Evolutionary conservation across 805 yeast species (phyloP).

Genomic region (Candida coquimbonensis): DNA sequence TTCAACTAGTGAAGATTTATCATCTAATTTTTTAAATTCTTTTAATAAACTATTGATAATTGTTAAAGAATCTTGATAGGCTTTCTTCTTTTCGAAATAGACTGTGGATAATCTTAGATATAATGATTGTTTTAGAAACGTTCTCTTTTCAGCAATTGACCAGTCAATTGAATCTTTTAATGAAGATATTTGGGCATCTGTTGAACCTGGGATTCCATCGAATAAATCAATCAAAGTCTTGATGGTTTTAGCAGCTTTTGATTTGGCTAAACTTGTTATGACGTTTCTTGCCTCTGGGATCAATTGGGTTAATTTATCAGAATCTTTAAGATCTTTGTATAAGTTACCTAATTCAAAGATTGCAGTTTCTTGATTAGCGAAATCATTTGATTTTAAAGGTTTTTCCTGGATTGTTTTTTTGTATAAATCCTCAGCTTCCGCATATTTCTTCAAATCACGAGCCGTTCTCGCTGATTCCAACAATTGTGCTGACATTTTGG

Average conservation of each 20-base stretch:
- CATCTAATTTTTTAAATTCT: constrained; percentile 92
- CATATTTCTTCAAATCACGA: constrained; percentile 39
- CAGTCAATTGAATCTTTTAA: constrained; percentile 80
- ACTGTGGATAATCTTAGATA: constrained; percentile 77
- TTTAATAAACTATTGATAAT: constrained; percentile 65
- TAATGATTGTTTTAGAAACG: constrained; percentile 82
- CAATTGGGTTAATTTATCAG: constrained; percentile 49
- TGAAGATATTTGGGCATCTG: constrained; percentile 65
- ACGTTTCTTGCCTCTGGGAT: constrained; percentile 61
- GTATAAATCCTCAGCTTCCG: constrained; percentile 56
- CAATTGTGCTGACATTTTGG: constrained; percentile 17
- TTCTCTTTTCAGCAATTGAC: constrained; percentile 77
- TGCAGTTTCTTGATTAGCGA: constrained; percentile 23
- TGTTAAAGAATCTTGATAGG: constrained; percentile 62
- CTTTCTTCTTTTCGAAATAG: constrained; percentile 54
- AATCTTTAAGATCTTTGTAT: constrained; percentile 44
- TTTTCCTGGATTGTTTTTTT: constrained; percentile 37
- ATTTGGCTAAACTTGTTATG: constrained; percentile 81
- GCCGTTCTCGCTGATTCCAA: constrained; percentile 60
- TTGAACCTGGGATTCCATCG: constrained; percentile 52
- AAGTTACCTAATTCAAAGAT: constrained; percentile 71
- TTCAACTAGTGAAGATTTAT: constrained; percentile 90
- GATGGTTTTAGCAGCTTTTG: constrained; percentile 90
- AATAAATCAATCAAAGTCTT: constrained; percentile 73
- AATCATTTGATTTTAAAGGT: constrained; percentile 19